Base-by-base conservation (phyloP, 306 rosid species). In the Hippophae gyantsensis region DNA sequence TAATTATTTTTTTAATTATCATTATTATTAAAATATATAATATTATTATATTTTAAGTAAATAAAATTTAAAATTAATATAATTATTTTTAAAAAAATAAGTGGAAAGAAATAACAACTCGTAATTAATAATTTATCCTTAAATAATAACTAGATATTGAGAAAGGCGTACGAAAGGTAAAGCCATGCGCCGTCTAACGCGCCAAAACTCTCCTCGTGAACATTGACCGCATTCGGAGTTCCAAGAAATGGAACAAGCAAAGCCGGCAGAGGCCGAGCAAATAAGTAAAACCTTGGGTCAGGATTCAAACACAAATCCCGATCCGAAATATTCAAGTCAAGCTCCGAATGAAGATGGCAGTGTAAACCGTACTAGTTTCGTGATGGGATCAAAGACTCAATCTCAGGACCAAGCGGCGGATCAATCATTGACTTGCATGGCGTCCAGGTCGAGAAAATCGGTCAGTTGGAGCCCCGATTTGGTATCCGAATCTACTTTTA, bases 391-490 rank as follows among this genome's bases (percentile, higher is more conserved):
- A 26, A 82, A 66, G 57, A 47, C 42, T 40, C 66, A 49, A 49
- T 3, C 54, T 32, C 70, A 48, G 54, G 13, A 1, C 1, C 38
- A 2, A 32, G 38, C 38, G 38, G 38, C 38, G 38, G 38, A 32
- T 50, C 71, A 64, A 46, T 23, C 60, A 42, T 18, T 25, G 25
- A 10, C 32, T 9, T 72, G 56, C 25, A 7, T 45, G 23, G 42
- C 77, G 5, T 67, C 80, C 26, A 80, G 66, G 48, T 6, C 63
- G 6, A 85, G 77, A 80, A 92, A 88, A 61, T 85, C 95, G 10
- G 96, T 85, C 23, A 87, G 57, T 47, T 88, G 99, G 99, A 82
- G 79, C 72, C 86, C 95, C 56, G 86, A 88, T 14, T 61, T 88
- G 79, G 88, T 88, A 42, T 69, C 82, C 3, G 89, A 88, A 70